phyloP scores from a whole-genome alignment of 2,329 filamentous ascomycete species.

The Fusarium euwallaceae region DNA sequence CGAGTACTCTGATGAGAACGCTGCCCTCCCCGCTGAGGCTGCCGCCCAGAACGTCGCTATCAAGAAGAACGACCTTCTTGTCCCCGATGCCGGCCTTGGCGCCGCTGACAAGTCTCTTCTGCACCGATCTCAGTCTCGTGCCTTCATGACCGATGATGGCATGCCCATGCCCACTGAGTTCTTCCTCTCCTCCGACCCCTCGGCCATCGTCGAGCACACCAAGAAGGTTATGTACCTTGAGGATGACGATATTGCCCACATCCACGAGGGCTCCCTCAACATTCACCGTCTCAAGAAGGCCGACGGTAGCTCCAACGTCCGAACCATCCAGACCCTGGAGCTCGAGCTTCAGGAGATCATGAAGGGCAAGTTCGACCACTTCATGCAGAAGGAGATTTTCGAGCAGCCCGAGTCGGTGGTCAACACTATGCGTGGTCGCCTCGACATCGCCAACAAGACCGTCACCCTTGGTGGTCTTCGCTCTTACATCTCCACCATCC shows the following conservation, averaged over 20 bases:
- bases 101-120: constrained; percentile 97
- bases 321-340: constrained; percentile 98
- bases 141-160: constrained; percentile 98
- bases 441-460: constrained; percentile 92
- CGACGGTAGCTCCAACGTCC: constrained; percentile 95
- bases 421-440: constrained; percentile 99
- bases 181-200: constrained; percentile 98
- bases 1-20: constrained; percentile 90
- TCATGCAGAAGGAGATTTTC: constrained; percentile 99
- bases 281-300: constrained; percentile 98
- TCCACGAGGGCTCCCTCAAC: constrained; percentile 98
- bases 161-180: constrained; percentile 98
- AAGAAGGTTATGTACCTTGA: constrained; percentile 99
- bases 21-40: constrained; percentile 88
- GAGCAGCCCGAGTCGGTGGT: constrained; percentile 99
- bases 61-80: constrained; percentile 86
- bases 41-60: constrained; percentile 96
- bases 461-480: constrained; percentile 96
- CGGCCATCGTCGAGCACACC: constrained; percentile 98
- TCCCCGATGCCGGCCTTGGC: constrained; percentile 74
- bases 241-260: constrained; percentile 99
- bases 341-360: constrained; percentile 99
- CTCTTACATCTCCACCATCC: constrained; percentile 96
- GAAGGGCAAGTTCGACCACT: constrained; percentile 99
- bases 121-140: constrained; percentile 97